phyloP scores from a whole-genome alignment of 148 eudicot species.

The Pharnaceum exiguum region DNA sequence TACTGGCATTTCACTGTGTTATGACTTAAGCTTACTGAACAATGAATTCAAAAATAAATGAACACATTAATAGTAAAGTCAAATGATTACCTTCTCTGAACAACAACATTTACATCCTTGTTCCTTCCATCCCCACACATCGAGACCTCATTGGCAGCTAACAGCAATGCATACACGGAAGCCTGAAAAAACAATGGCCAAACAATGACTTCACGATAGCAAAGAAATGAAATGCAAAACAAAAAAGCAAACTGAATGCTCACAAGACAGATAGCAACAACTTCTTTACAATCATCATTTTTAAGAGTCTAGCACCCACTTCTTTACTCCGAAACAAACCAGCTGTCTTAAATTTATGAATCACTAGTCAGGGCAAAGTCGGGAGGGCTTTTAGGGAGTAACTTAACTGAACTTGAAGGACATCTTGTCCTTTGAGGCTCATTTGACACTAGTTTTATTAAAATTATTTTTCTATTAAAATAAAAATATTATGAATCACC shows the following conservation, averaged over 20 bases:
- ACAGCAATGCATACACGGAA: conserved; percentile 74
- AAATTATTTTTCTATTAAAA: no score
- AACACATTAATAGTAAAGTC: background rate
- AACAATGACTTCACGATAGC: background rate
- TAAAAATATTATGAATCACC: no score
- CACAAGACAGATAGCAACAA: background rate
- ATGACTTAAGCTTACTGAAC: background rate
- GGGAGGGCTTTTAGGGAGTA: no score
- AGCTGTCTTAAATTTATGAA: no score
- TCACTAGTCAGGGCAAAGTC: no score
- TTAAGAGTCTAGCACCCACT: background rate
- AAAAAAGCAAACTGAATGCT: background rate
- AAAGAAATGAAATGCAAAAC: conserved; percentile 4
- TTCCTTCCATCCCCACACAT: conserved; percentile 80
- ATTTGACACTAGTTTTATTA: no score
- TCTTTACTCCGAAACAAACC: no score
- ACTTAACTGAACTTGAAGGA: no score
- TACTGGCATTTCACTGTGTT: background rate
- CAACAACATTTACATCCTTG: conserved; percentile 64
- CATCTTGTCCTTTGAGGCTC: no score
- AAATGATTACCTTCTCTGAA: conserved; percentile 70
- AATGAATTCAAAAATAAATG: background rate
- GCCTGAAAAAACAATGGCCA: conserved; percentile 45
- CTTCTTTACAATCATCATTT: background rate
- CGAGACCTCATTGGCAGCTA: conserved; percentile 86